Conservation (phyloP, 495 filamentous ascomycete species). For the Cetradonia linearis region DNA sequence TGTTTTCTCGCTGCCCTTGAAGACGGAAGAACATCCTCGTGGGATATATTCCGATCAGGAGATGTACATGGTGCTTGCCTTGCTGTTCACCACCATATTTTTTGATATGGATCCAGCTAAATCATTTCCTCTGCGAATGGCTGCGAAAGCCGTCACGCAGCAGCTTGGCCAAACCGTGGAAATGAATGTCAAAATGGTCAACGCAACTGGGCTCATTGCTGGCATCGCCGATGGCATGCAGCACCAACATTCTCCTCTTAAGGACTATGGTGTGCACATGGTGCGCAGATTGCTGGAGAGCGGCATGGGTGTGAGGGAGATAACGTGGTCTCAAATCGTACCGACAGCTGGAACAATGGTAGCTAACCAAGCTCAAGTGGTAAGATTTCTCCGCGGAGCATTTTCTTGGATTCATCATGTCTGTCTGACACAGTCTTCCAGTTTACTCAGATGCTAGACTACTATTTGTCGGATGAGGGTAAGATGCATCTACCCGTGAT, state of each 20-base stretch:
- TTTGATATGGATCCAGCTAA: conserved; percentile 45
- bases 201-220: conserved; percentile 43
- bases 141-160: conserved; percentile 48
- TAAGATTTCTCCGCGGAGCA: conserved; percentile 19
- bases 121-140: conserved; percentile 48
- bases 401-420: not conserved
- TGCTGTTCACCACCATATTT: conserved; percentile 51
- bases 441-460: conserved; percentile 71
- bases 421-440: not conserved
- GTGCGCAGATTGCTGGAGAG: conserved; percentile 58
- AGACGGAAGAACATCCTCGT: conserved; percentile 54
- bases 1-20: conserved; percentile 64
- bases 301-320: conserved; percentile 53
- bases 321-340: conserved; percentile 63
- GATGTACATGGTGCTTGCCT: conserved; percentile 62
- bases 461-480: conserved; percentile 54
- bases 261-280: conserved; percentile 58
- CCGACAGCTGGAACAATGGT: conserved; percentile 51
- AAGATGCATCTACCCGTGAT: conserved; percentile 48
- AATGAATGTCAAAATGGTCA: conserved; percentile 55
- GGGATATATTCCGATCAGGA: conserved; percentile 72
- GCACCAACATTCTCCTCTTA: conserved; percentile 44
- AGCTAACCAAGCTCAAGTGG: conserved; percentile 59
- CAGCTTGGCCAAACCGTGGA: conserved; percentile 55
- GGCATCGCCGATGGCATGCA: conserved; percentile 47